A percentile compares a stretch with the other conserved stretches of the same genome.
Conservation (phyloP, 768 basidiomycete genomes). For the Dioszegia hungarica region DNA sequence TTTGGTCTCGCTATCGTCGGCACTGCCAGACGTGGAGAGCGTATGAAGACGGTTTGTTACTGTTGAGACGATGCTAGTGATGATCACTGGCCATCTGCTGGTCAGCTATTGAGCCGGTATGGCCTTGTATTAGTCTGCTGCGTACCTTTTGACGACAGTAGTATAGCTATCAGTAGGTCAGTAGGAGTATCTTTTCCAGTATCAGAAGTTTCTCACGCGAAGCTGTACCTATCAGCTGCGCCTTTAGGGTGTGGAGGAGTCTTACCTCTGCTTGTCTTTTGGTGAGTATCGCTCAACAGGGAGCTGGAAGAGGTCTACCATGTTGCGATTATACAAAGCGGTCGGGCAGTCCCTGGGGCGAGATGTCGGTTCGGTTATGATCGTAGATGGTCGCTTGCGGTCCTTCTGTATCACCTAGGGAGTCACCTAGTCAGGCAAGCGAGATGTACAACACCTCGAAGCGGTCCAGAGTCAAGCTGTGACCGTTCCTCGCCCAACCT, state of each 20-base stretch:
- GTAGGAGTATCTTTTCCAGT: neutral
- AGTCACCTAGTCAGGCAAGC: too few species aligned
- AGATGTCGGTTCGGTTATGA: too few species aligned
- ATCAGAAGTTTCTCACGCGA: slow-evolving; percentile 22
- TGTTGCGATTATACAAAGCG: too few species aligned
- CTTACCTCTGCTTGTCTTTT: slow-evolving; percentile 45
- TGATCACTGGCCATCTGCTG: slow-evolving; percentile 66
- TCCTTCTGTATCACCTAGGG: too few species aligned
- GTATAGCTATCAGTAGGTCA: slow-evolving; percentile 24
- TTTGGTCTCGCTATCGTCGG: slow-evolving; percentile 16
- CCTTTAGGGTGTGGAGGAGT: neutral
- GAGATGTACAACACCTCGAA: too few species aligned
- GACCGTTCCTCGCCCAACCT: neutral
- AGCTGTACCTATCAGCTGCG: slow-evolving; percentile 12
- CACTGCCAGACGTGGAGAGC: slow-evolving; percentile 26
- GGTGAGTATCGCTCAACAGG: slow-evolving; percentile 43
- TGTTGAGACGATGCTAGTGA: slow-evolving; percentile 73
- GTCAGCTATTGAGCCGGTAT: neutral
- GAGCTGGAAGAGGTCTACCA: slow-evolving; percentile 22
- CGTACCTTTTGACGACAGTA: slow-evolving; percentile 29
- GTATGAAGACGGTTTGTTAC: slow-evolving; percentile 62
- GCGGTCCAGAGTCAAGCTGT: too few species aligned
- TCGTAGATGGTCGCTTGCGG: too few species aligned
- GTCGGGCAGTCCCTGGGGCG: too few species aligned
- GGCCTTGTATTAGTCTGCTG: neutral